These are phyloP conservation scores for Chenopodium formosanum DNA, from an alignment of 148 eudicot species.

Conservation along the genomic window DNA sequence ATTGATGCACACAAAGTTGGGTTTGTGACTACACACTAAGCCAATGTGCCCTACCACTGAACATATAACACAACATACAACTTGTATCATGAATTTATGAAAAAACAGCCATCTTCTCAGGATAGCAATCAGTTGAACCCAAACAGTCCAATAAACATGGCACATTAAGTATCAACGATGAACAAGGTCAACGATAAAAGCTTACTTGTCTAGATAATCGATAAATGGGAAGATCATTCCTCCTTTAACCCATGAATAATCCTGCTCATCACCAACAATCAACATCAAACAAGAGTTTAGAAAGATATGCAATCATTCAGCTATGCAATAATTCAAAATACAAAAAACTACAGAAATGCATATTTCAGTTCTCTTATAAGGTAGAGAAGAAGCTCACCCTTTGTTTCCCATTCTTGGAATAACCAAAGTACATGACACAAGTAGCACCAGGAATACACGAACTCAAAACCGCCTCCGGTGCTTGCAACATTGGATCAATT, in stretches of 20 bases:
- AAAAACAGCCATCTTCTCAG: background rate
- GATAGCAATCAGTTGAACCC: background rate
- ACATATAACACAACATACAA: background rate
- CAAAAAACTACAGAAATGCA: too few species aligned
- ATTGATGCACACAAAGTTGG: background rate
- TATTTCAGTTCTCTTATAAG: background rate
- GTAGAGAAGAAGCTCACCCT: slow-evolving; percentile 37
- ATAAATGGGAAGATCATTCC: slow-evolving; percentile 93
- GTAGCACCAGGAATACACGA: slow-evolving; percentile 58
- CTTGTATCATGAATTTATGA: background rate
- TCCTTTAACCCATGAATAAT: slow-evolving; percentile 90
- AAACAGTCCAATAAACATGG: background rate
- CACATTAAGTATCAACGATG: background rate
- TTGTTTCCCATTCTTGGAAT: slow-evolving; percentile 52
- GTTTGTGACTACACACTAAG: background rate
- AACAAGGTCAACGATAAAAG: background rate
- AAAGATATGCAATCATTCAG: background rate
- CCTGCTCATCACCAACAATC: slow-evolving; percentile 45
- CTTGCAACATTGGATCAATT: slow-evolving; percentile 59
- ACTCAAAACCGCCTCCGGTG: slow-evolving; percentile 53
- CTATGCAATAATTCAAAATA: background rate
- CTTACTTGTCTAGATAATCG: slow-evolving; percentile 77
- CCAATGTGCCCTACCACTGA: background rate
- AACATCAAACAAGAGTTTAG: background rate
- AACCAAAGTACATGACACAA: slow-evolving; percentile 70